phyloP scores from a whole-genome alignment of 106 monocot genomes.

The Iris macrosiphon region DNA sequence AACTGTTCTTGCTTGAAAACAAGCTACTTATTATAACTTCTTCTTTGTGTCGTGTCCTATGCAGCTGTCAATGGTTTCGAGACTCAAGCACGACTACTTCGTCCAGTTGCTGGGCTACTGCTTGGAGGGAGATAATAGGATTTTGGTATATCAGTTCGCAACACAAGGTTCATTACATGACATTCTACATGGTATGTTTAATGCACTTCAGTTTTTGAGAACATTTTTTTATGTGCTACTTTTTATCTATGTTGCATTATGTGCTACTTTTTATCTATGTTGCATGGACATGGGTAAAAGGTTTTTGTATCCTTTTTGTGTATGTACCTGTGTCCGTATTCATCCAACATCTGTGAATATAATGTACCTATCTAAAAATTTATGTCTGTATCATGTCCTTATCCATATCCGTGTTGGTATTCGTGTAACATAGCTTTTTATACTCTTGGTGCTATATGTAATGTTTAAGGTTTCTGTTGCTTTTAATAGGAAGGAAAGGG shows the following conservation, averaged over 20 bases:
- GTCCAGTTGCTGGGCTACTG: slow-evolving; percentile 74
- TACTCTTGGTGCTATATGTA: not conserved
- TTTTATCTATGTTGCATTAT: too few relatives aligned
- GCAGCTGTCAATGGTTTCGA: slow-evolving; percentile 74
- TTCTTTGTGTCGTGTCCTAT: not conserved
- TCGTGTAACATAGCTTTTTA: too few relatives aligned
- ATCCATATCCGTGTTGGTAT: too few relatives aligned
- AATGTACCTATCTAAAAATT: too few relatives aligned
- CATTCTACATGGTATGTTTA: slow-evolving; percentile 63
- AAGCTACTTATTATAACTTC: not conserved
- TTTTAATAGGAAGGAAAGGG: slow-evolving; percentile 44
- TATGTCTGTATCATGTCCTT: too few relatives aligned
- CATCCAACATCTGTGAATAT: too few relatives aligned
- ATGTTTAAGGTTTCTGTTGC: not conserved
- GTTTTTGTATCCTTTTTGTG: too few relatives aligned
- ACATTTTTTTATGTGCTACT: too few relatives aligned
- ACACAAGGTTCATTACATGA: slow-evolving; percentile 80
- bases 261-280: not conserved
- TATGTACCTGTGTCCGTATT: too few relatives aligned
- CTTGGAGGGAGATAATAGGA: slow-evolving; percentile 61
- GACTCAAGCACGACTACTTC: slow-evolving; percentile 76
- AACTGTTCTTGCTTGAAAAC: not conserved
- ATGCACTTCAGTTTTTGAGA: not conserved
- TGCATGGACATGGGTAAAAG: too few relatives aligned
- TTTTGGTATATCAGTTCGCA: slow-evolving; percentile 76